Evolutionary conservation across 2,329 filamentous ascomycete species (phyloP), one percentile per base, ranked within the genome.

Genomic region (Aspergillaceae sp.): DNA sequence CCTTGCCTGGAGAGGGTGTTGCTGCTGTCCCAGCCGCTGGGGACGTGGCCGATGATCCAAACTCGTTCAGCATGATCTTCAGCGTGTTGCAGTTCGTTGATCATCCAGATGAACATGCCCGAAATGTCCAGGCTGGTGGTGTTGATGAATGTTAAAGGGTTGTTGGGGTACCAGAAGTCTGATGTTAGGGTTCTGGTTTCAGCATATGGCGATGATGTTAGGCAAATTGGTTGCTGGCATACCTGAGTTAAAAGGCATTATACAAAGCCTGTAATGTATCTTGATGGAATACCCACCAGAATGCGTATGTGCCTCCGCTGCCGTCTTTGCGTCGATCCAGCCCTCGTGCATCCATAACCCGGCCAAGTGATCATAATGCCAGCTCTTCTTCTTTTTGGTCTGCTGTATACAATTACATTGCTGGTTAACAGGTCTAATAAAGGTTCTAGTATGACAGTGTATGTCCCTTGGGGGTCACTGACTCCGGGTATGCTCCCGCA

Each of bases 341-440:
- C 73, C 74, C 48, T 78, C 74, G 47, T 79, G 71, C 51, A 73
- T 64, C 77, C 77, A 80, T 0, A 80, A 63, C 8, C 62, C 63
- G n/a, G 76, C 68, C 10, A 80, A 65, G 51, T 79, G 76, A 28
- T 78, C 66, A 51, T 75, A 79, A 52, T 79, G 78, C 77, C 77
- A 80, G 44, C 72, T 76, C 51, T 76, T 19, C 19, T 19, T 19
- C 19, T 19, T 19, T 19, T 19, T 19, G 19, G 1, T 19, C 19
- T 19, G 19, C 19, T 19, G 1, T 19, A 19, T 19, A 19, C 19
- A 19, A 19, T 19, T 19, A 19, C 19, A 19, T 19, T 19, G 19
- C 19, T 19, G 19, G 19, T 19, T 19, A 19, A 19, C 19, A 19
- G 19, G 19, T 19, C 19, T 19, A 19, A 19, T 19, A 19, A 19